A percentile compares a stretch with the other conserved stretches of the same genome.
Evolutionary conservation across 805 yeast species (phyloP).

Genomic region (Yamadazyma endophytica): DNA sequence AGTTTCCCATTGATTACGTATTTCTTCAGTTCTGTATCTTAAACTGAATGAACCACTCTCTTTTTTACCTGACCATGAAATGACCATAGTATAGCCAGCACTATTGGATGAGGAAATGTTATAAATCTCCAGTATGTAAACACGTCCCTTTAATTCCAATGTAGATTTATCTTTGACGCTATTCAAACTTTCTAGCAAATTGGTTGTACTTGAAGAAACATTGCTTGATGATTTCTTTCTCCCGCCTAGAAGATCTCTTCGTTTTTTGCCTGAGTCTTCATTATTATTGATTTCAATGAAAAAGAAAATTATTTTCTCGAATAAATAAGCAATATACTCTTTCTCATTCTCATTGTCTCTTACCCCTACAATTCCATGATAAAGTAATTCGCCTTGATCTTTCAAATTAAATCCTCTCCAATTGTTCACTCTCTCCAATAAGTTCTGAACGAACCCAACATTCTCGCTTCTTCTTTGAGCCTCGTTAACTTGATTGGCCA

Average conservation of each 20-base stretch:
- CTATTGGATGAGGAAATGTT: conserved; percentile 33
- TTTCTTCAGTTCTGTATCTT: conserved; percentile 79
- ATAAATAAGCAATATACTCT: conserved; percentile 85
- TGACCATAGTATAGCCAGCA: conserved; percentile 54
- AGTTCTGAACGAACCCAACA: conserved; percentile 60
- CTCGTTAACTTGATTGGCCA: conserved; percentile 86
- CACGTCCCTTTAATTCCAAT: conserved; percentile 72
- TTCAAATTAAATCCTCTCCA: conserved; percentile 87
- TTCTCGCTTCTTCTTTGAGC: conserved; percentile 92
- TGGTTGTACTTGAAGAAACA: conserved; percentile 32
- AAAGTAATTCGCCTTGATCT: conserved; percentile 80
- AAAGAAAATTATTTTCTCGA: conserved; percentile 61
- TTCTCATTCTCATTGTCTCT: conserved; percentile 70
- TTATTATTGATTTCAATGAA: conserved; percentile 25
- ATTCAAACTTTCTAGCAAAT: conserved; percentile 31
- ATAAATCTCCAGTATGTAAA: conserved; percentile 64
- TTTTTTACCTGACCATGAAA: conserved; percentile 80
- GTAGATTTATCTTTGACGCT: conserved; percentile 24
- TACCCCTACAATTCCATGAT: conserved; percentile 67
- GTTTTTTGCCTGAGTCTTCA: conserved; percentile 31
- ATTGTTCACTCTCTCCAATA: conserved; percentile 72
- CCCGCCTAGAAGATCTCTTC: conserved; percentile 39
- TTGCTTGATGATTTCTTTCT: conserved; percentile 48
- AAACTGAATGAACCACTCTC: conserved; percentile 85
- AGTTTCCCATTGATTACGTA: conserved; percentile 74